Evolutionary conservation across 2,329 filamentous ascomycete species (phyloP).

Genomic region (Epichloe gansuensis): DNA sequence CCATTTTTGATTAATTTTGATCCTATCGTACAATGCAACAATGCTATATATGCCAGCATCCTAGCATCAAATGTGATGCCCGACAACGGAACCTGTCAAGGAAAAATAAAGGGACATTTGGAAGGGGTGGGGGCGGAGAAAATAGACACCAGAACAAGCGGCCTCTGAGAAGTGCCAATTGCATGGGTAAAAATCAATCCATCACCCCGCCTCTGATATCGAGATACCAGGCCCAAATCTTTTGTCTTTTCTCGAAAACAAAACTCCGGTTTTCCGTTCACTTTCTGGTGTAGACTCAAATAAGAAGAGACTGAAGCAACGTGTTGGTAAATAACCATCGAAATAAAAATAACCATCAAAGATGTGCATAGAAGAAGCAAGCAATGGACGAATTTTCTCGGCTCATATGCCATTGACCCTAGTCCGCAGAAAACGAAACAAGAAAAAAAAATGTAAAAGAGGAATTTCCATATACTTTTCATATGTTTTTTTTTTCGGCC

Average conservation of each 20-base stretch:
- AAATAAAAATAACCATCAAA: not conserved
- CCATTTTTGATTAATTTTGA: slow-evolving; percentile 1
- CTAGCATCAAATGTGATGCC: slow-evolving; percentile 9
- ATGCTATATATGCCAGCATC: slow-evolving; percentile 8
- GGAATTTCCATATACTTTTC: not conserved
- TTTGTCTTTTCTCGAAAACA: not conserved
- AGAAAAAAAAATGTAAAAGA: not conserved
- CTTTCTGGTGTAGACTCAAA: not conserved
- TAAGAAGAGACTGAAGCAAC: not conserved
- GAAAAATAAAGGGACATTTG: slow-evolving; percentile 3
- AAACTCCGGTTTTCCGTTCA: not conserved
- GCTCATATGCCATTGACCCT: not conserved
- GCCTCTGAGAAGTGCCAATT: not conserved
- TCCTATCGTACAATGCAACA: slow-evolving; percentile 10
- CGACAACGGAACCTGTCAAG: not conserved
- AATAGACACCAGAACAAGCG: not conserved
- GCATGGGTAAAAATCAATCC: not conserved
- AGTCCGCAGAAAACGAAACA: not conserved
- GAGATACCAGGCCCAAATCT: not conserved
- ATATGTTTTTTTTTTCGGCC: not conserved
- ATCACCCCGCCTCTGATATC: not conserved
- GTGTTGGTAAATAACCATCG: not conserved
- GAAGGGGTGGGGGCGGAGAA: not conserved
- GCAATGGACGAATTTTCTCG: not conserved
- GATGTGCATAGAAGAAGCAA: slow-evolving; percentile 2